Evolutionary conservation across 2,329 filamentous ascomycete genomes (phyloP).

Genomic region (Xylaria sp.): DNA sequence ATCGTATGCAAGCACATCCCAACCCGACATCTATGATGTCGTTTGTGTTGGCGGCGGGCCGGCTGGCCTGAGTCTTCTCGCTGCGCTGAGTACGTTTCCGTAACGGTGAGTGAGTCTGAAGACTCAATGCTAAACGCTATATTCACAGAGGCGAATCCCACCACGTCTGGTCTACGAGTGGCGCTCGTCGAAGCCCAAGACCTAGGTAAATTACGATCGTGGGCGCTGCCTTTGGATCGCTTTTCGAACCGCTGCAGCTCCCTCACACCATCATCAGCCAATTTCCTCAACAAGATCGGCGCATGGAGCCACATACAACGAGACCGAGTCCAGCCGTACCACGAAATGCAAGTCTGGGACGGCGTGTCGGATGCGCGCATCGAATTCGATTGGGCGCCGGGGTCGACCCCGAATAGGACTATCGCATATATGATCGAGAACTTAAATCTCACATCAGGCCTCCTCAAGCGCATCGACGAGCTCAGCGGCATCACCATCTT

Average conservation of each 20-base stretch:
- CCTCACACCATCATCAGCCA: slow-evolving; percentile 87
- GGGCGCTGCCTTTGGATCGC: slow-evolving; percentile 71
- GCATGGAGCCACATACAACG: slow-evolving; percentile 82
- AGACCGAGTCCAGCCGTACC: slow-evolving; percentile 83
- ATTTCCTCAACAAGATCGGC: slow-evolving; percentile 83
- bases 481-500: slow-evolving; percentile 76
- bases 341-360: slow-evolving; percentile 99
- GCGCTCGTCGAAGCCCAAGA: slow-evolving; percentile 93
- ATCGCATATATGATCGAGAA: slow-evolving; percentile 99
- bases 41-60: slow-evolving; percentile 92
- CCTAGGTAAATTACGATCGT: slow-evolving; percentile 73
- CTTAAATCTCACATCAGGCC: slow-evolving; percentile 81
- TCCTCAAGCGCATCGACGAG: slow-evolving; percentile 76
- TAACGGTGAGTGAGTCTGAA: neutral
- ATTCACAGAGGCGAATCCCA: slow-evolving; percentile 74
- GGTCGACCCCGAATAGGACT: slow-evolving; percentile 58
- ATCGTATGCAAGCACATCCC: slow-evolving; percentile 55
- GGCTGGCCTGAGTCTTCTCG: slow-evolving; percentile 83
- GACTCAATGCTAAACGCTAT: slow-evolving; percentile 23
- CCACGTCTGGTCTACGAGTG: slow-evolving; percentile 80
- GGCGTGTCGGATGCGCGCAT: slow-evolving; percentile 88
- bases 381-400: slow-evolving; percentile 79
- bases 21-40: slow-evolving; percentile 86
- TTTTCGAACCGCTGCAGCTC: slow-evolving; percentile 98
- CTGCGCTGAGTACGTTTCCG: slow-evolving; percentile 72